phyloP scores from a whole-genome alignment of 352 stramenopile species.

The Phytophthora hybrid region DNA sequence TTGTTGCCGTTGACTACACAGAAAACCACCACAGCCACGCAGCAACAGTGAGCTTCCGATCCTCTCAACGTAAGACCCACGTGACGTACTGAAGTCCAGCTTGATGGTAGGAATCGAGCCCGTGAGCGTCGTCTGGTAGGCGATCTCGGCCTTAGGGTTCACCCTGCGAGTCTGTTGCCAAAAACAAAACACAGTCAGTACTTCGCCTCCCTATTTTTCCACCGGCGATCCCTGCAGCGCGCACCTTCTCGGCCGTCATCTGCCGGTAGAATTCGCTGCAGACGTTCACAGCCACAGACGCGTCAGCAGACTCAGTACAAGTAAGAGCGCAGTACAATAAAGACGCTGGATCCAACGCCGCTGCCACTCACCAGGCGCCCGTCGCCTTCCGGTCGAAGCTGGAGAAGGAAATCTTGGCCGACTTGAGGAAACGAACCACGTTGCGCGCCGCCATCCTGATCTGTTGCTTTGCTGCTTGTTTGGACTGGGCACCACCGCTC shows the following conservation, averaged over 20 bases:
- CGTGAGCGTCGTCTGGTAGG: conserved; percentile 61
- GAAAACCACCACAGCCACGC: neutral
- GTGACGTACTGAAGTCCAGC: conserved; percentile 79
- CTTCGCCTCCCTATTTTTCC: neutral
- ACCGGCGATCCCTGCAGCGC: neutral
- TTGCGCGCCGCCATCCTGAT: conserved; percentile 80
- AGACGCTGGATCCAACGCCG: neutral
- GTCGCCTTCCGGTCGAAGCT: conserved; percentile 79
- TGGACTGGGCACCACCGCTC: conserved; percentile 37
- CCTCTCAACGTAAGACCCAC: neutral
- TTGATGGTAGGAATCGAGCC: conserved; percentile 73
- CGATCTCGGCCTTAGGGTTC: conserved; percentile 86
- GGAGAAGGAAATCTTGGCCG: conserved; percentile 86
- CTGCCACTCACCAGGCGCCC: conserved; percentile 70
- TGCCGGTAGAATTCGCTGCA: conserved; percentile 88
- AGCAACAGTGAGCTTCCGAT: conserved; percentile 4
- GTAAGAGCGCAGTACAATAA: neutral
- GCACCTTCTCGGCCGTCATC: conserved; percentile 80
- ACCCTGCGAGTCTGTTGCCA: conserved; percentile 62
- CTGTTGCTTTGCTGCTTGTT: conserved; percentile 15
- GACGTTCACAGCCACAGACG: conserved; percentile 8
- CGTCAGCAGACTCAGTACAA: neutral
- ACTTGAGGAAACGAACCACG: conserved; percentile 89
- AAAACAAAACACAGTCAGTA: conserved; percentile 2
- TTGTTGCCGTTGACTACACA: conserved; percentile 81